Evolutionary conservation across 345 rosid genomes (phyloP).

Genomic region (Psidium guajava): DNA sequence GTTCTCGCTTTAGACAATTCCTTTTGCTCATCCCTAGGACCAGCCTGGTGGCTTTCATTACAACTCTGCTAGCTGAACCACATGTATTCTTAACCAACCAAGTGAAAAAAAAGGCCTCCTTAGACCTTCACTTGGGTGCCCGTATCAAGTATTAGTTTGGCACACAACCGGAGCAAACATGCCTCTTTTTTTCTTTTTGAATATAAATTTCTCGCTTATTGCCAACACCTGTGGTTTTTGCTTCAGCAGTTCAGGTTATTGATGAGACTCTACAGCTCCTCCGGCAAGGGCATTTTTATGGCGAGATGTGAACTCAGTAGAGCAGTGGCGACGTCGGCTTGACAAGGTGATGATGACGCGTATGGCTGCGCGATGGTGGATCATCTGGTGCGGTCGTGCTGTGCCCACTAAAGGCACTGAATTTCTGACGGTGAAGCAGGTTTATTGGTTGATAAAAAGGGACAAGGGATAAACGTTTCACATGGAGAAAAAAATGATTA

Average conservation of each 20-base stretch:
- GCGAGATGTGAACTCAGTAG: neutral
- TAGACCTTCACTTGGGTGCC: neutral
- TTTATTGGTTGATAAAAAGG: neutral
- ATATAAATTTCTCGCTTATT: too few relatives aligned
- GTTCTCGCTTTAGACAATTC: too few relatives aligned
- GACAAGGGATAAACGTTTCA: neutral
- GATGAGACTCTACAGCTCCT: neutral
- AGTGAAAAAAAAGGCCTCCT: neutral
- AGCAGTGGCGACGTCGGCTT: neutral
- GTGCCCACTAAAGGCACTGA: neutral
- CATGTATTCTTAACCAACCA: accelerated
- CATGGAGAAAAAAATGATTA: neutral
- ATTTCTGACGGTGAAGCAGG: neutral
- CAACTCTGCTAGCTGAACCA: neutral
- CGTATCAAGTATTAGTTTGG: neutral
- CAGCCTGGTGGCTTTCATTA: neutral
- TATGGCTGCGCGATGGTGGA: neutral
- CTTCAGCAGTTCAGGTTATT: neutral
- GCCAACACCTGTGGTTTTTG: neutral
- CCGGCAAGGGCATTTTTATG: neutral
- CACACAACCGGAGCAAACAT: neutral
- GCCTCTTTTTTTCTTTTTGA: neutral
- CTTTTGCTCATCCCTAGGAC: too few relatives aligned
- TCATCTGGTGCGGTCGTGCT: neutral
- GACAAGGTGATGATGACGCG: neutral